Evolutionary conservation across 2,329 filamentous ascomycete genomes (phyloP).

Genomic region (Ophiostoma ulmi): DNA sequence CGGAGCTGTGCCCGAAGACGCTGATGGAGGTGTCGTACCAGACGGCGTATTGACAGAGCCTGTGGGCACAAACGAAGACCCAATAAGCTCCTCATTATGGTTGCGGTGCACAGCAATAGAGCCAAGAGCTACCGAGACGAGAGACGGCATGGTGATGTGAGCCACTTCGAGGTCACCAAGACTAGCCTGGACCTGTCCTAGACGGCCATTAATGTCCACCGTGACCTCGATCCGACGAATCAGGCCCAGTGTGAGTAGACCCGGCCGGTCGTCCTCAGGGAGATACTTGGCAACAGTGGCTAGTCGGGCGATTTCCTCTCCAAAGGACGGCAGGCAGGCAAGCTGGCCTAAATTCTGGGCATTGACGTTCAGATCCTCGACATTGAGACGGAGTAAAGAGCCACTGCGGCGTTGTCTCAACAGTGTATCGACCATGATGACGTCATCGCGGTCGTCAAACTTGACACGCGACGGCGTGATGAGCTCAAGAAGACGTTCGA

Average conservation of each 20-base stretch:
- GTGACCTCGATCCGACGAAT: slow-evolving; percentile 59
- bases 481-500: slow-evolving; percentile 75
- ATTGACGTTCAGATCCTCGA: slow-evolving; percentile 59
- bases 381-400: slow-evolving; percentile 65
- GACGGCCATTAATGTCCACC: slow-evolving; percentile 59
- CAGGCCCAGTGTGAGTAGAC: slow-evolving; percentile 68
- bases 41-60: neutral
- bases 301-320: slow-evolving; percentile 73
- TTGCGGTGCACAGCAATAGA: slow-evolving; percentile 60
- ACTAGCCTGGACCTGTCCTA: slow-evolving; percentile 60
- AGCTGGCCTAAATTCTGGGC: slow-evolving; percentile 62
- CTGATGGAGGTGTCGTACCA: slow-evolving; percentile 13
- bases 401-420: slow-evolving; percentile 82
- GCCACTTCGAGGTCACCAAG: slow-evolving; percentile 63
- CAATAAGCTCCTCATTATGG: slow-evolving; percentile 64
- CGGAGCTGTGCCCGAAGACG: neutral
- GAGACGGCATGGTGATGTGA: slow-evolving; percentile 77
- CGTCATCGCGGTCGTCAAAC: slow-evolving; percentile 78
- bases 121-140: slow-evolving; percentile 72
- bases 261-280: slow-evolving; percentile 90
- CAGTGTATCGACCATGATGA: slow-evolving; percentile 90
- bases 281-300: slow-evolving; percentile 90
- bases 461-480: slow-evolving; percentile 89
- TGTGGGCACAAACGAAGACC: slow-evolving; percentile 39
- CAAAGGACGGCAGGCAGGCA: slow-evolving; percentile 62